Evolutionary conservation across 164 flowering plant species (phyloP).

Genomic region (Magnolia changhungtana): DNA sequence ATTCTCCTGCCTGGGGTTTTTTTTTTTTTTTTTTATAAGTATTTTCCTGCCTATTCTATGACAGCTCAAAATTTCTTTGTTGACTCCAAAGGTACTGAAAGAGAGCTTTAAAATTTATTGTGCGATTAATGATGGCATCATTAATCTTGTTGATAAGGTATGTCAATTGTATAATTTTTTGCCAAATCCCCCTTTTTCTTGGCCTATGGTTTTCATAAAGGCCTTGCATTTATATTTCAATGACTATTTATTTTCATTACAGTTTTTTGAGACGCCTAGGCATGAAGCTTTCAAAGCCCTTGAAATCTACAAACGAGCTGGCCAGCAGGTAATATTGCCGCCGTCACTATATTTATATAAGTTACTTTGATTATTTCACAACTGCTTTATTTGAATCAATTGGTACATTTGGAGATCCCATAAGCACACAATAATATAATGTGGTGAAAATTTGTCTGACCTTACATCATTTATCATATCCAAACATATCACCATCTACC

Average conservation of each 20-base stretch:
- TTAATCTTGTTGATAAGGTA: slow-evolving; percentile 99
- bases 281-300: slow-evolving; percentile 98
- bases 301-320: slow-evolving; percentile 91
- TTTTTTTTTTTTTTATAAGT: too few relatives aligned
- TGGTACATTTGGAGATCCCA: too few relatives aligned
- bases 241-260: slow-evolving; percentile 25
- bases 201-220: not conserved
- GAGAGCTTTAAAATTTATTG: slow-evolving; percentile 99
- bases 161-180: not conserved
- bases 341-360: not conserved
- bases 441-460: too few relatives aligned
- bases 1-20: not conserved
- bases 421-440: too few relatives aligned
- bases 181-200: not conserved
- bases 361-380: not conserved
- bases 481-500: too few relatives aligned
- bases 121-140: slow-evolving; percentile 94
- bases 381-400: too few relatives aligned
- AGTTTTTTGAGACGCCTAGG: slow-evolving; percentile 99
- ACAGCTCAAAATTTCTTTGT: not conserved
- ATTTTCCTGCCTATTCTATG: slow-evolving; percentile 1
- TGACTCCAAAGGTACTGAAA: slow-evolving; percentile 74
- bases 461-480: too few relatives aligned
- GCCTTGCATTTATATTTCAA: slow-evolving; percentile 1
- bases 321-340: slow-evolving; percentile 69